These are phyloP conservation scores for Metschnikowia santaceciliae DNA, from an alignment of 805 yeast genomes.

Conservation along the genomic window DNA sequence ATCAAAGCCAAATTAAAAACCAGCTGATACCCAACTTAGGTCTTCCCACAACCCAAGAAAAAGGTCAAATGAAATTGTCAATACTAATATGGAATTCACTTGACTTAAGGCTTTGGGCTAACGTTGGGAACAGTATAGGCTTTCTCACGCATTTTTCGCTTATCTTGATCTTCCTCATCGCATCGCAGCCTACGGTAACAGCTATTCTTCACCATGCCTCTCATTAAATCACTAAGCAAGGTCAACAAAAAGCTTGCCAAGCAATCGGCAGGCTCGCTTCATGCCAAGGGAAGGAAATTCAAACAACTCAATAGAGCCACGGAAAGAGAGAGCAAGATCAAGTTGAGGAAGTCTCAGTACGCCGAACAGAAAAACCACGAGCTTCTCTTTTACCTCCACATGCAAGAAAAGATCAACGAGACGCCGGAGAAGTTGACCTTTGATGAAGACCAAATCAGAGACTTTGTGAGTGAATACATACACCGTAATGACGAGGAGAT, in stretches of 20 bases:
- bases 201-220: slow-evolving; percentile 46
- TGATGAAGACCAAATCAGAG: slow-evolving; percentile 54
- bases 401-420: slow-evolving; percentile 47
- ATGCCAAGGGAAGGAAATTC: slow-evolving; percentile 87
- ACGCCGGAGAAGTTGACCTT: slow-evolving; percentile 32
- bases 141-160: slow-evolving; percentile 4
- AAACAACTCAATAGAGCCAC: slow-evolving; percentile 84
- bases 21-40: background rate
- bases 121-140: background rate
- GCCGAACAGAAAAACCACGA: slow-evolving; percentile 59
- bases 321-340: slow-evolving; percentile 70
- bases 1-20: background rate
- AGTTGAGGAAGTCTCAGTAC: slow-evolving; percentile 52
- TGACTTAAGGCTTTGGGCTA: background rate
- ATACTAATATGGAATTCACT: background rate
- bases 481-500: slow-evolving; percentile 75
- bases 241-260: slow-evolving; percentile 57
- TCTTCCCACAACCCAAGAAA: background rate
- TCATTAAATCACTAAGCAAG: slow-evolving; percentile 62
- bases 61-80: background rate
- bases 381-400: slow-evolving; percentile 51
- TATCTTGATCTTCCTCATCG: slow-evolving; percentile 4
- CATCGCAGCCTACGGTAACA: slow-evolving; percentile 1
- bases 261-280: slow-evolving; percentile 53
- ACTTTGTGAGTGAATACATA: slow-evolving; percentile 58